phyloP scores from a whole-genome alignment of 2,329 filamentous ascomycete species.

The Xylariaceae sp. region DNA sequence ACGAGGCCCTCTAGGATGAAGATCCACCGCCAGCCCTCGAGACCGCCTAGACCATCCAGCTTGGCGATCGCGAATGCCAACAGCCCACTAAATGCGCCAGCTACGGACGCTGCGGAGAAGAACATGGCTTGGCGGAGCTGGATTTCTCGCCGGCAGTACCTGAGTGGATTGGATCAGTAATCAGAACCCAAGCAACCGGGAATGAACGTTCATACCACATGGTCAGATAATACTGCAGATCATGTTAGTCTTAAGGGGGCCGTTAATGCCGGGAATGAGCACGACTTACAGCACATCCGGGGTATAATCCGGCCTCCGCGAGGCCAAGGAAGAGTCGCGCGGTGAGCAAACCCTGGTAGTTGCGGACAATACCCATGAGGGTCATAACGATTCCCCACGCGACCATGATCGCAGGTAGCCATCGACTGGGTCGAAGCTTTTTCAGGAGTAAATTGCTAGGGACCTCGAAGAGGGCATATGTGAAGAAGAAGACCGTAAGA shows the following conservation, averaged over 20 bases:
- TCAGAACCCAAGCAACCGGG: background rate
- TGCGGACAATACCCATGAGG: conserved; percentile 48
- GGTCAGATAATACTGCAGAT: conserved; percentile 45
- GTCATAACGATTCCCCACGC: conserved; percentile 43
- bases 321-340: conserved; percentile 46
- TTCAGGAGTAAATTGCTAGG: conserved; percentile 76
- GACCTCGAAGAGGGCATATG: conserved; percentile 70
- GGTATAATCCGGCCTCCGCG: conserved; percentile 32
- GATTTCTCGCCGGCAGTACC: conserved; percentile 51
- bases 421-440: conserved; percentile 64
- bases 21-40: conserved; percentile 60
- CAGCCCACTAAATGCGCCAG: conserved; percentile 70
- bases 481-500: conserved; percentile 71
- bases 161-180: conserved; percentile 3
- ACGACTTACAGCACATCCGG: conserved; percentile 29
- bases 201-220: conserved; percentile 39
- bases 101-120: conserved; percentile 75
- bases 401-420: conserved; percentile 72
- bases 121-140: conserved; percentile 62
- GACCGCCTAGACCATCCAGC: conserved; percentile 60
- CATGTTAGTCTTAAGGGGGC: background rate
- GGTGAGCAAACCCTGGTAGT: conserved; percentile 42
- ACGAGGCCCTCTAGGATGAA: conserved; percentile 66
- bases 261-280: background rate
- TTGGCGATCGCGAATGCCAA: conserved; percentile 64